Conservation (phyloP, 2,329 filamentous ascomycete species). For the Penicillium oxalicum region DNA sequence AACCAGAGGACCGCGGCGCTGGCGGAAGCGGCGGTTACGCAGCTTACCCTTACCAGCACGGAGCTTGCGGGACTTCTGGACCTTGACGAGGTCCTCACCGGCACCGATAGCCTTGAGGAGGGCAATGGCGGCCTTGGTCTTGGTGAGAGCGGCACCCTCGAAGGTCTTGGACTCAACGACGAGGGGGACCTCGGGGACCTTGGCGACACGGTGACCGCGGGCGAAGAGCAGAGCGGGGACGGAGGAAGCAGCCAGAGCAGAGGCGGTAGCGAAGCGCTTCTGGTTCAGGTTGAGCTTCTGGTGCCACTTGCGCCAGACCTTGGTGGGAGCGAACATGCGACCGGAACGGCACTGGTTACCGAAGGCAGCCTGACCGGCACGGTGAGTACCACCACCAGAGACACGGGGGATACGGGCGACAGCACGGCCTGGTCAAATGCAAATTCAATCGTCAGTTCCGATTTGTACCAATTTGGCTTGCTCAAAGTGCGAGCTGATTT, state of each 20-base stretch:
- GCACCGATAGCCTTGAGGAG: slow-evolving; percentile 91
- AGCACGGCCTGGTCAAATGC: slow-evolving; percentile 67
- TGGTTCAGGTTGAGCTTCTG: slow-evolving; percentile 99
- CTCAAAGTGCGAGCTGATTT: background rate
- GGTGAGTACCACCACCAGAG: slow-evolving; percentile 99
- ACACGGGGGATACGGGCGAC: slow-evolving; percentile 99
- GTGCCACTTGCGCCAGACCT: slow-evolving; percentile 99
- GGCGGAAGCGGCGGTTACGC: slow-evolving; percentile 89
- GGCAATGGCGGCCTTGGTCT: slow-evolving; percentile 79
- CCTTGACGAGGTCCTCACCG: slow-evolving; percentile 86
- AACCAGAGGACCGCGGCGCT: slow-evolving; percentile 95
- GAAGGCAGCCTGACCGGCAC: slow-evolving; percentile 98
- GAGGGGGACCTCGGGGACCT: slow-evolving; percentile 91
- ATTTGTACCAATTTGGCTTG: background rate
- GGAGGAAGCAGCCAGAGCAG: slow-evolving; percentile 92
- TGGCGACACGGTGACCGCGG: slow-evolving; percentile 91
- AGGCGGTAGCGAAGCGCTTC: slow-evolving; percentile 96
- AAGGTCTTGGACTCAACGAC: slow-evolving; percentile 90
- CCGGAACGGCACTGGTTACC: slow-evolving; percentile 99
- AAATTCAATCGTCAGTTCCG: slow-evolving; percentile 9
- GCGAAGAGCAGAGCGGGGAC: slow-evolving; percentile 91
- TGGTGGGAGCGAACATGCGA: slow-evolving; percentile 99
- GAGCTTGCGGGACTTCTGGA: slow-evolving; percentile 92
- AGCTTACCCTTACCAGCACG: slow-evolving; percentile 99
- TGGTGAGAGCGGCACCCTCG: slow-evolving; percentile 69